Conservation (phyloP, 345 rosid genomes). For the Brassica nigra region DNA sequence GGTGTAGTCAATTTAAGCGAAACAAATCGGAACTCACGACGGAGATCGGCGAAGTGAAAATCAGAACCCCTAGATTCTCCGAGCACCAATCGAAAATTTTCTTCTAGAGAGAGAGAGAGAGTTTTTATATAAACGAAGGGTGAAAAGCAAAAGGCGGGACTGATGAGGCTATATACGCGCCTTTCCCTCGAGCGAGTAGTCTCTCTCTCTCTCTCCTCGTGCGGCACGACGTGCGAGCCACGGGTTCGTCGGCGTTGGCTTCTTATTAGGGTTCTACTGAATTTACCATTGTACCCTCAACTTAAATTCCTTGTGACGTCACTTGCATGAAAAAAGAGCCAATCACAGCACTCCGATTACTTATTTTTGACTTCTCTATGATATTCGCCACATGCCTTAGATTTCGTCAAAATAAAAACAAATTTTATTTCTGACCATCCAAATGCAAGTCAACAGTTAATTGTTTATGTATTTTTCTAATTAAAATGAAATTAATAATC, state of each 20-base stretch:
- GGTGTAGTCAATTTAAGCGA: neutral
- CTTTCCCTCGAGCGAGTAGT: neutral
- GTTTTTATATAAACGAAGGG: constrained; percentile 29
- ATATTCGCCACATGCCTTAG: neutral
- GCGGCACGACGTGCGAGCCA: neutral
- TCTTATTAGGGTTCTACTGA: neutral
- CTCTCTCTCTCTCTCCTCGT: neutral
- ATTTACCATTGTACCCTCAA: constrained; percentile 13
- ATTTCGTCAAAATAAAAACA: neutral
- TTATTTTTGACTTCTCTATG: neutral
- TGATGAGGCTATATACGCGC: constrained; percentile 20
- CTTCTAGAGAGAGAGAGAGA: neutral
- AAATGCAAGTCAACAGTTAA: neutral
- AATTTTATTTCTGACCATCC: neutral
- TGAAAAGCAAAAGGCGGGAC: constrained; percentile 47
- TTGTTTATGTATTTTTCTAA: neutral
- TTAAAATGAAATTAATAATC: neutral
- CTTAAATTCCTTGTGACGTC: neutral
- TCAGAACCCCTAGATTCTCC: constrained; percentile 29
- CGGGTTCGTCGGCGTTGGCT: constrained; percentile 27
- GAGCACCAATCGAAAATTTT: constrained; percentile 4
- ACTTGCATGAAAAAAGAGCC: neutral
- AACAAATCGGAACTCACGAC: constrained; percentile 10
- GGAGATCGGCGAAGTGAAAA: constrained; percentile 10
- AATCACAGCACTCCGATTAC: neutral